A percentile compares a stretch with the other conserved stretches of the same genome.
Conservation (phyloP, 2,329 filamentous ascomycete species). For the Gaeumannomyces tritici region DNA sequence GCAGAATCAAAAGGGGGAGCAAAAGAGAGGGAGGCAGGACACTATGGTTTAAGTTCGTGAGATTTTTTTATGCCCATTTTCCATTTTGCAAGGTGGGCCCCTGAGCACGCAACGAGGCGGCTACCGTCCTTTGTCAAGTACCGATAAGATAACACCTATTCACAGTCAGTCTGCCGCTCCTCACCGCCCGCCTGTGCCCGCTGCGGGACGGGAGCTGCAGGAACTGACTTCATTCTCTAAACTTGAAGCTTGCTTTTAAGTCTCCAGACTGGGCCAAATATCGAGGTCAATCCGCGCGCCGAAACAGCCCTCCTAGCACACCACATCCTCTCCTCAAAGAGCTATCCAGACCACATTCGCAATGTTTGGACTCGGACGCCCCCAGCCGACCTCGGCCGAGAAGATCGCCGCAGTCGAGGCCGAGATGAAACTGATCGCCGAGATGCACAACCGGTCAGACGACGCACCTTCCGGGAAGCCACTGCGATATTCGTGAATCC, state of each 20-base stretch:
- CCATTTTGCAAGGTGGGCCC: neutral
- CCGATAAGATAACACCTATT: neutral
- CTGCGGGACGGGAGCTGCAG: too few relatives aligned
- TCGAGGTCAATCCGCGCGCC: neutral
- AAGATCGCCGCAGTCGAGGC: constrained; percentile 95
- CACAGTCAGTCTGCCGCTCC: neutral
- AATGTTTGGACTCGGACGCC: constrained; percentile 38
- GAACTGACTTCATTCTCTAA: neutral
- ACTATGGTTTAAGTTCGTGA: neutral
- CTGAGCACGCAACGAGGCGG: neutral
- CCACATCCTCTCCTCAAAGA: neutral
- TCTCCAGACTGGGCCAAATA: neutral
- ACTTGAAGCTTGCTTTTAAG: too few relatives aligned
- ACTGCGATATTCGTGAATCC: neutral
- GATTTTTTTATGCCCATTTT: neutral
- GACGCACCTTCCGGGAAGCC: neutral
- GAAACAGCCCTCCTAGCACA: neutral
- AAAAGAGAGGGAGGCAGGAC: too few relatives aligned
- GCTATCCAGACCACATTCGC: neutral
- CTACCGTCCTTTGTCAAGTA: neutral
- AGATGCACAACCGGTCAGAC: constrained; percentile 89
- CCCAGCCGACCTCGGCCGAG: constrained; percentile 87
- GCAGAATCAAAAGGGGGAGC: neutral
- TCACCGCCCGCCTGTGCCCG: neutral
- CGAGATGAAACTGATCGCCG: constrained; percentile 89